phyloP scores from a whole-genome alignment of 352 stramenopile species.

The Phytophthora pisi region DNA sequence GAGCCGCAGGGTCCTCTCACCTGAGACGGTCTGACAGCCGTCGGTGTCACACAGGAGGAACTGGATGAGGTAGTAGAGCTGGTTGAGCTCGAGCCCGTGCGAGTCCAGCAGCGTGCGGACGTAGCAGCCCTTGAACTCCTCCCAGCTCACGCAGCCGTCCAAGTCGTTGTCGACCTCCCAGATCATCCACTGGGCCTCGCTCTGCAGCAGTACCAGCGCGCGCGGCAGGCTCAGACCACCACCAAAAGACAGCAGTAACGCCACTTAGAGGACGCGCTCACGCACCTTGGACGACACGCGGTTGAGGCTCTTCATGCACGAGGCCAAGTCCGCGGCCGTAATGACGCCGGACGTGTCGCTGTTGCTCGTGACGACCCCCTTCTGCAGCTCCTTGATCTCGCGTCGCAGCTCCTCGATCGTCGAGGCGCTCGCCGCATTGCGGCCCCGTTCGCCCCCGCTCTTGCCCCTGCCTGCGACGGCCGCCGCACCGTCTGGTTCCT shows the following conservation, averaged over 20 bases:
- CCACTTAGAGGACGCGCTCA: background rate
- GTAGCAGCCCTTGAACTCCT: conserved; percentile 94
- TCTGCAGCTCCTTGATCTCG: conserved; percentile 61
- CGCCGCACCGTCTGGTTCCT: conserved; percentile 24
- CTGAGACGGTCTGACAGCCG: conserved; percentile 87
- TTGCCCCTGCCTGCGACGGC: conserved; percentile 2
- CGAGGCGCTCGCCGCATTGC: conserved; percentile 13
- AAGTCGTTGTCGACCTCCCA: conserved; percentile 97
- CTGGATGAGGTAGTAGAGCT: conserved; percentile 94
- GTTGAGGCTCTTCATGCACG: conserved; percentile 49
- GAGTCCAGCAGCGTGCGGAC: conserved; percentile 90
- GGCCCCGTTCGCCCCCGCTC: conserved; percentile 1
- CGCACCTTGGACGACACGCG: conserved; percentile 41
- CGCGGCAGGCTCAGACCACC: too few species aligned
- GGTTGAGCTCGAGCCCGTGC: conserved; percentile 91
- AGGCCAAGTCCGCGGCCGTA: conserved; percentile 49
- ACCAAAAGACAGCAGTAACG: too few species aligned
- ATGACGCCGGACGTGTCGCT: conserved; percentile 49
- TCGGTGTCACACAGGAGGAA: conserved; percentile 95
- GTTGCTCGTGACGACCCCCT: conserved; percentile 41
- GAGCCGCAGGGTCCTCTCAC: conserved; percentile 25
- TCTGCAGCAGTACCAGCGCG: conserved; percentile 34
- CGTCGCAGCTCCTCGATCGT: conserved; percentile 31
- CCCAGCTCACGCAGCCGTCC: conserved; percentile 90
- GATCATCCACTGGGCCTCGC: conserved; percentile 95